Conservation (phyloP, 345 rosid genomes). For the Euphorbia peplus region DNA sequence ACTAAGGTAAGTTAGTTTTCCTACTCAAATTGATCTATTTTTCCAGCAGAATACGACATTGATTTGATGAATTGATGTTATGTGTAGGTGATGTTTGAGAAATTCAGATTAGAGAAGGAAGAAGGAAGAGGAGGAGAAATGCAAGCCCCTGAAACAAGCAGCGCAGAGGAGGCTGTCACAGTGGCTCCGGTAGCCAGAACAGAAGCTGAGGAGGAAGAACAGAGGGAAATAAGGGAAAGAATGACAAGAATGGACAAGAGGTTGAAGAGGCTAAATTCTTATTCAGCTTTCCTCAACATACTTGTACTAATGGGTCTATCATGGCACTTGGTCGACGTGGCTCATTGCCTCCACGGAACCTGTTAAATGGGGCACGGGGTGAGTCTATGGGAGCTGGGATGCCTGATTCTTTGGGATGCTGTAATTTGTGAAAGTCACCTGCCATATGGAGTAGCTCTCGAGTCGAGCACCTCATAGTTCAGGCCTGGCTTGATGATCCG, state of each 20-base stretch:
- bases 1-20: conserved; percentile 48
- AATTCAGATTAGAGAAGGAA: conserved; percentile 68
- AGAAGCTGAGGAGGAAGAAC: conserved; percentile 12
- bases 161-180: conserved; percentile 7
- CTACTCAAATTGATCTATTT: not conserved
- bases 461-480: too few relatives aligned
- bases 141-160: not conserved
- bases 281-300: conserved; percentile 58
- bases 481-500: too few relatives aligned
- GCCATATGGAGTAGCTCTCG: too few relatives aligned
- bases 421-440: too few relatives aligned
- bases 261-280: conserved; percentile 60
- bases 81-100: conserved; percentile 64
- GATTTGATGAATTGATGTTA: not conserved
- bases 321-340: conserved; percentile 63
- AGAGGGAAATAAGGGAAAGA: conserved; percentile 26
- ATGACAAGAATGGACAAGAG: conserved; percentile 40
- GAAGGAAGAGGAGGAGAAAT: conserved; percentile 66
- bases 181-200: not conserved
- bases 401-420: too few relatives aligned
- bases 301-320: conserved; percentile 54
- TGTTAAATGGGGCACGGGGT: conserved; percentile 18
- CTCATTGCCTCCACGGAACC: conserved; percentile 36
- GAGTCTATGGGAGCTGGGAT: too few relatives aligned
- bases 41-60: too few relatives aligned